Evolutionary conservation across 768 basidiomycete species (phyloP), one percentile per base, ranked within the genome.

Genomic region (Mycena indigotica): DNA sequence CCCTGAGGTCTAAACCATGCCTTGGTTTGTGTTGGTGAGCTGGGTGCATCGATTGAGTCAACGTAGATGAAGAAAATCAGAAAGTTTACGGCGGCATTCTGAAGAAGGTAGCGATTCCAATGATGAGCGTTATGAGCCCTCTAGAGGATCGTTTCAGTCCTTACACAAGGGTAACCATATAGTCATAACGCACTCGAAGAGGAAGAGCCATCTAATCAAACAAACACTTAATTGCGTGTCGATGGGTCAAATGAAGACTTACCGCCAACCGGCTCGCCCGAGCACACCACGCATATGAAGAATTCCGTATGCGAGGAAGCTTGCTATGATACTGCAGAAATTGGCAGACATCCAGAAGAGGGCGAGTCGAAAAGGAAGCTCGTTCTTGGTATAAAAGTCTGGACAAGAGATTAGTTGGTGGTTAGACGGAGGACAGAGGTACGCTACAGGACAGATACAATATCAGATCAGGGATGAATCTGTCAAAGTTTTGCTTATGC

Each of bases 261-360:
- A 76, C 73, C 80, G 70, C 83, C 83, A 84, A 2, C 84, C 83
- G 3, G 78, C 80, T 39, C 75, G 71, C 0, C 80, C 85, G 1
- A 70, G 74, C 4, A 82, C 65, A 5, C 85, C 85, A 19, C 84
- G 73, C 78, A 88, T 78, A 53, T 78, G 79, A 8, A 87, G 73
- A 5, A 85, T 77, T n/a, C 85, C 86, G 49, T 79, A 84, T 0
- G 85, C 85, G 6, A 86, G 68, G 66, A 88, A 85, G 53, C 77
- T 80, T 3, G 70, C 78, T 4, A 83, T 49, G 32, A 86, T 79
- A 39, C 67, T 72, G 60, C 78, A 80, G 10, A 78, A 48, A 54
- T 80, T 75, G 10, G 72, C 71, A 23, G 80, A 79, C 61, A 77
- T 78, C 82, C 83, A 85, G 70, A 85, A 85, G 12, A 80, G 66